Evolutionary conservation across 2,329 filamentous ascomycete species (phyloP).

Genomic region (Trichoderma sp.): DNA sequence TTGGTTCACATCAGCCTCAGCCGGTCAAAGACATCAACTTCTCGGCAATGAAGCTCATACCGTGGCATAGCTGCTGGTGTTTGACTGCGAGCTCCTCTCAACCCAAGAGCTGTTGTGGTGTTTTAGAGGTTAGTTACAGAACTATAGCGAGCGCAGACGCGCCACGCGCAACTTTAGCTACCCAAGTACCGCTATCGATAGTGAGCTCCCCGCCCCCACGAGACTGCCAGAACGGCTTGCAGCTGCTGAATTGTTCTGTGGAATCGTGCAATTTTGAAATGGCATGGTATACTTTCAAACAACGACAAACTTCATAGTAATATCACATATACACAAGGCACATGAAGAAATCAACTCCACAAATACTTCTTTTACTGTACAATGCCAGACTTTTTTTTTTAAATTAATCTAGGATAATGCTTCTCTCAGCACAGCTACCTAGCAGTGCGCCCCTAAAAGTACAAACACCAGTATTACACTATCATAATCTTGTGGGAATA

Average conservation of each 20-base stretch:
- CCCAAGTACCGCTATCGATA: slow-evolving; percentile 23
- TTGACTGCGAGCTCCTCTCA: slow-evolving; percentile 13
- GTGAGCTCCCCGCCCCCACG: slow-evolving; percentile 23
- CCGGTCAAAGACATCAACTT: slow-evolving; percentile 17
- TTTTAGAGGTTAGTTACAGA: slow-evolving; percentile 5
- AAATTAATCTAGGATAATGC: background rate
- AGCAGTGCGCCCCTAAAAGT: background rate
- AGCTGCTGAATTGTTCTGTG: background rate
- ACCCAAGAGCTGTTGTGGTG: slow-evolving; percentile 8
- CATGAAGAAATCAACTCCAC: background rate
- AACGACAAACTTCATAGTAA: background rate
- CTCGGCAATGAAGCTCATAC: slow-evolving; percentile 27
- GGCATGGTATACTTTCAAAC: background rate
- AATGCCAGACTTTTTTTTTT: slow-evolving; percentile 9
- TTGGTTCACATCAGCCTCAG: slow-evolving; percentile 1
- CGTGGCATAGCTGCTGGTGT: slow-evolving; percentile 36
- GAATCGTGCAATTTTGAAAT: background rate
- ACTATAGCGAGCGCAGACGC: slow-evolving; percentile 17
- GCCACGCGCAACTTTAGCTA: slow-evolving; percentile 12
- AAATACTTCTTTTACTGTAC: too few species aligned
- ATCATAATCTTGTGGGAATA: slow-evolving; percentile 8
- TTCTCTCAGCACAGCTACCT: background rate
- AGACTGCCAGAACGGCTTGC: too few species aligned
- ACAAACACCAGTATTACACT: slow-evolving; percentile 23
- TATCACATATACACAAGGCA: background rate